Base-by-base conservation (phyloP, 805 yeast genomes). In the Candida chilensis region DNA sequence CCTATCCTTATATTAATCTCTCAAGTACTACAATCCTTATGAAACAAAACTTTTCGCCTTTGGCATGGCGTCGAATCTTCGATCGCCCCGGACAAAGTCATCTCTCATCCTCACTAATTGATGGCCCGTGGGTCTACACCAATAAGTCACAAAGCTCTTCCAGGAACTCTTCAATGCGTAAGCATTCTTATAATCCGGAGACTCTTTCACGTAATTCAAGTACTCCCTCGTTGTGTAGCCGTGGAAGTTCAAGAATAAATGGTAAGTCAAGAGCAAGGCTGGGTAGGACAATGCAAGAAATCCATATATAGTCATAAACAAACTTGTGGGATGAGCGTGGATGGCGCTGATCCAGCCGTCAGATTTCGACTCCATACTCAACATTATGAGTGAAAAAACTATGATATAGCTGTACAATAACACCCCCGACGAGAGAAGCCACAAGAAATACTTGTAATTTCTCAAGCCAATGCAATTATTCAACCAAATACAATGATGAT, bases 401-500 rank as follows among this genome's bases (percentile, higher is more conserved):
- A n/a, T n/a, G n/a, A n/a, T n/a, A n/a, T n/a, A n/a, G n/a, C n/a
- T n/a, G n/a, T n/a, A n/a, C n/a, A n/a, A n/a, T n/a, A n/a, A n/a
- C n/a, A n/a, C n/a, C n/a, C n/a, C n/a, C 41, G 44, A 54, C 1
- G 67, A 20, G 22, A 82, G 44, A 39, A 76, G 81, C 2, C 43
- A 41, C 24, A 77, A 33, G 42, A 81, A 83, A 50, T 65, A 76
- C 38, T 71, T 53, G 48, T 82, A 82, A 44, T 82, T 84, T 32
- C 83, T 52, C 36, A 72, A 71, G 1, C 94, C 95, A 25, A 84
- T 67, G 47, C 95, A 84, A 40, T 76, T 82, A 43, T 80, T 78
- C 29, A 84, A 46, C 73, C 82, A 74, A 20, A 61, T 41, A 45
- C 88, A 80, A 48, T 80, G 88, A 47, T 80, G 90, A 42, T 85